Evolutionary conservation across 2,329 filamentous ascomycete species (phyloP).

Genomic region (Niveomyces coronatus): DNA sequence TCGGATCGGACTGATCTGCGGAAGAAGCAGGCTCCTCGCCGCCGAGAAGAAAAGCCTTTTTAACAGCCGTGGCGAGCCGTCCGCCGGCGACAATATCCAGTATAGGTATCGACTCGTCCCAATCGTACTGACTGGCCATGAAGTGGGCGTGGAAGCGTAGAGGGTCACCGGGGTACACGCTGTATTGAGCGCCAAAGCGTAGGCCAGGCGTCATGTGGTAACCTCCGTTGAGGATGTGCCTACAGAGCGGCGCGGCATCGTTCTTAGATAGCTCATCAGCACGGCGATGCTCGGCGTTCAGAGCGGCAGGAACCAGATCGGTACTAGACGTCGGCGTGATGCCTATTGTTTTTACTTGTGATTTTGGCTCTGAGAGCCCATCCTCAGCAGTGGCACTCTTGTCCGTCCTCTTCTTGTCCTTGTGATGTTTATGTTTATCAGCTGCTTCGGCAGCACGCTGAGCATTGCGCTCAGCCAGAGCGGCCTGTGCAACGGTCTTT

Average conservation of each 20-base stretch:
- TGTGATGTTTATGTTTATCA: conserved; percentile 15
- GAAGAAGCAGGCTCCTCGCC: conserved; percentile 38
- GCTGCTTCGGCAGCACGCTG: conserved; percentile 23
- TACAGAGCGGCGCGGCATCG: conserved; percentile 53
- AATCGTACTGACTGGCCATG: conserved; percentile 71
- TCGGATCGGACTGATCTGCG: conserved; percentile 22
- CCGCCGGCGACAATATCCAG: conserved; percentile 81
- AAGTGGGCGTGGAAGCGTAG: conserved; percentile 94
- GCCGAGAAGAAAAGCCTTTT: conserved; percentile 87
- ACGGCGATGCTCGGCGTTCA: conserved; percentile 10
- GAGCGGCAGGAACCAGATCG: conserved; percentile 17
- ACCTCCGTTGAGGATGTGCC: conserved; percentile 64
- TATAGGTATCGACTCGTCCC: conserved; percentile 77
- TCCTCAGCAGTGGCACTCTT: not conserved
- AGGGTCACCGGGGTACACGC: conserved; percentile 90
- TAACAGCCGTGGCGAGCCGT: conserved; percentile 83
- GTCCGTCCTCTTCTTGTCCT: conserved; percentile 11
- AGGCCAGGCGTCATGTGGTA: conserved; percentile 89
- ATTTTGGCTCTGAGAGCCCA: not conserved
- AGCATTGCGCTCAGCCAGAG: conserved; percentile 29
- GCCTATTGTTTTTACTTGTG: conserved; percentile 13
- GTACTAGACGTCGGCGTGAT: conserved; percentile 28
- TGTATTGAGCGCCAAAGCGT: conserved; percentile 89
- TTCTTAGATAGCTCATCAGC: conserved; percentile 13
- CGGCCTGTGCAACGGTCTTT: conserved; percentile 31